Percentiles rank a stretch among this genome's conserved stretches.
These are phyloP conservation scores for Helotiales sp. DNA, from an alignment of 2,329 filamentous ascomycete genomes.

Conservation along the genomic window DNA sequence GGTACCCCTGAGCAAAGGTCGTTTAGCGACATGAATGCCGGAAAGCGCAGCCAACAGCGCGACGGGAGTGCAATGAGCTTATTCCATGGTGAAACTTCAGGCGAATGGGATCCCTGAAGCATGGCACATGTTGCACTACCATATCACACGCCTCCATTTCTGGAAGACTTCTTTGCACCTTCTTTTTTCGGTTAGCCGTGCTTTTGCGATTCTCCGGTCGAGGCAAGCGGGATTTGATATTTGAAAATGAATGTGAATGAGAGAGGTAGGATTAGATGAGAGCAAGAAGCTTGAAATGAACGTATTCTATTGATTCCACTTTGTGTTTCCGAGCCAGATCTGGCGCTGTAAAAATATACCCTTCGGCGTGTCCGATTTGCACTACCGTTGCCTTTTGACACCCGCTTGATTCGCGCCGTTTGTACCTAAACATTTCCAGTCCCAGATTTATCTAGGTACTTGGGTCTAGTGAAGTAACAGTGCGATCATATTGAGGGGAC, in stretches of 20 bases:
- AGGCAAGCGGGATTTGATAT: too few relatives aligned
- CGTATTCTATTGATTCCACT: too few relatives aligned
- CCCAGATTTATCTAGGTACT: too few relatives aligned
- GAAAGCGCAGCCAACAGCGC: not conserved
- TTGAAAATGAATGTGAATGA: not conserved
- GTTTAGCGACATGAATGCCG: not conserved
- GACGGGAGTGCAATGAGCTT: slow-evolving; percentile 6
- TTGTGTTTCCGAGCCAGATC: too few relatives aligned
- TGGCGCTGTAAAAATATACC: too few relatives aligned
- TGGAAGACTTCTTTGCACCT: not conserved
- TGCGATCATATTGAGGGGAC: too few relatives aligned
- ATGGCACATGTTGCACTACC: not conserved
- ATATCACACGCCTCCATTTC: not conserved
- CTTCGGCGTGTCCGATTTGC: too few relatives aligned
- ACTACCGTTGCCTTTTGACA: too few relatives aligned
- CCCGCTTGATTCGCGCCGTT: too few relatives aligned
- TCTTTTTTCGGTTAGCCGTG: not conserved
- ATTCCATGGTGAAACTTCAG: slow-evolving; percentile 6
- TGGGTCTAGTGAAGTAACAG: too few relatives aligned
- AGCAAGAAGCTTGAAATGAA: too few relatives aligned
- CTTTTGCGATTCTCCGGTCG: not conserved
- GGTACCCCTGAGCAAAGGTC: not conserved
- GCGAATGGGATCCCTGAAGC: not conserved
- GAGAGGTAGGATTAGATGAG: not conserved
- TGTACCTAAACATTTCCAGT: too few relatives aligned